These are phyloP conservation scores for Giardia duodenalis DNA, from an alignment of 208 protist species.

Conservation along the genomic window DNA sequence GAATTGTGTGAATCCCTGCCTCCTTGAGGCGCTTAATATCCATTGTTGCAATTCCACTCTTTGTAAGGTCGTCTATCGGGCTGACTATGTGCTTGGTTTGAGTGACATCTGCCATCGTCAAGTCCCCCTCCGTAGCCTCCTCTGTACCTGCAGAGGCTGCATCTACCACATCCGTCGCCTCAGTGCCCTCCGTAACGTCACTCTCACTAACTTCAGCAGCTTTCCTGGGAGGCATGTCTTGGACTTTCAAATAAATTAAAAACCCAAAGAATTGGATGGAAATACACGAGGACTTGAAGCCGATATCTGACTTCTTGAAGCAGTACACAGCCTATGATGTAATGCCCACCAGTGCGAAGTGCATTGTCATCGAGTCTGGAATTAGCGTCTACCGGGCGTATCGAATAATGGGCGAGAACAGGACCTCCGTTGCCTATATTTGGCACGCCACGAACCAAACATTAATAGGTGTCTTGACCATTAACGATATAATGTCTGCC, in stretches of 20 bases:
- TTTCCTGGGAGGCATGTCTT: neutral
- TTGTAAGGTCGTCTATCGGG: slow-evolving; percentile 19
- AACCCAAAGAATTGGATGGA: too few relatives aligned
- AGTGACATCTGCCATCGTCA: neutral
- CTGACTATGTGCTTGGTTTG: neutral
- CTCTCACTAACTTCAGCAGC: neutral
- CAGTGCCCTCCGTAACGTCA: neutral
- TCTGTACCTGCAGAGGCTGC: too few relatives aligned
- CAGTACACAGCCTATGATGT: slow-evolving; percentile 21
- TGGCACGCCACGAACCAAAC: neutral
- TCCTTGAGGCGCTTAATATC: slow-evolving; percentile 59
- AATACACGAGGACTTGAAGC: neutral
- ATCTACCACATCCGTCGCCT: neutral
- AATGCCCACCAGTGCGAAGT: slow-evolving; percentile 1
- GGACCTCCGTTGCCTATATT: neutral
- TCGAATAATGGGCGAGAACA: slow-evolving; percentile 28
- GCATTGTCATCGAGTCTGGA: neutral
- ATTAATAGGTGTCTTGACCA: neutral
- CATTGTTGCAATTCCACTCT: slow-evolving; percentile 28
- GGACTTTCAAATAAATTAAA: too few relatives aligned
- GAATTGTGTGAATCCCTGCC: slow-evolving; percentile 52
- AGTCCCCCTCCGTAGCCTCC: neutral
- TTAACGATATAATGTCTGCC: neutral
- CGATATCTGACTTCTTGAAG: slow-evolving; percentile 15
- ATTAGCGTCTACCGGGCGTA: slow-evolving; percentile 7